Conservation (phyloP, 1,284 basidiomycete genomes). For the Cryptococcus depauperatus region DNA sequence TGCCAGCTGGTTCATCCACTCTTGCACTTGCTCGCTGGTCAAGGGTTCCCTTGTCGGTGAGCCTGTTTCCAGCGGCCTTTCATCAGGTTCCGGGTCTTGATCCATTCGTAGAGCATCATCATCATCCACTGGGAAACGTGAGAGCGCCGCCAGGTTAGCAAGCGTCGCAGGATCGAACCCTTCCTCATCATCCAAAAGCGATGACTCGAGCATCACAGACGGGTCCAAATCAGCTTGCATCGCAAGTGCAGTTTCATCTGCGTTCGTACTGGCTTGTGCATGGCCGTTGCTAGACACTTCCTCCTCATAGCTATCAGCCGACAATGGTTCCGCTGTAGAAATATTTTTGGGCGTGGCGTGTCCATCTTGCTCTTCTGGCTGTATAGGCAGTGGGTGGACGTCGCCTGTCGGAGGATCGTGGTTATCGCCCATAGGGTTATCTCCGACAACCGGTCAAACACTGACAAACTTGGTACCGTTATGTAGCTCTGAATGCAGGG, state of each 20-base stretch:
- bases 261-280: neutral
- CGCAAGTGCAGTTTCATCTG: neutral
- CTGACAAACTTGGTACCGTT: neutral
- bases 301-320: too few relatives aligned
- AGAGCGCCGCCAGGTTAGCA: slow-evolving; percentile 39
- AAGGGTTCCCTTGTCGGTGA: slow-evolving; percentile 10
- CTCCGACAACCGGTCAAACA: neutral
- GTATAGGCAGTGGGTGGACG: neutral
- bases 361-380: neutral
- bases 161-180: slow-evolving; percentile 37
- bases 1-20: slow-evolving; percentile 24
- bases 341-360: neutral
- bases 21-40: slow-evolving; percentile 30
- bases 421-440: slow-evolving; percentile 3
- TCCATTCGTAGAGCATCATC: slow-evolving; percentile 12
- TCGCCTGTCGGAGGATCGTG: neutral
- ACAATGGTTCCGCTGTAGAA: neutral
- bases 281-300: too few relatives aligned
- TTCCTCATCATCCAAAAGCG: slow-evolving; percentile 15
- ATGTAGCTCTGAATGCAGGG: neutral
- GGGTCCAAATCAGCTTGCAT: slow-evolving; percentile 1
- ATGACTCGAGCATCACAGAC: neutral
- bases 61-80: slow-evolving; percentile 7
- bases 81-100: slow-evolving; percentile 2
- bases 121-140: slow-evolving; percentile 23